Evolutionary conservation across 805 yeast genomes (phyloP), one percentile per base, ranked within the genome.

Genomic region (Pichia cephalocereana): DNA sequence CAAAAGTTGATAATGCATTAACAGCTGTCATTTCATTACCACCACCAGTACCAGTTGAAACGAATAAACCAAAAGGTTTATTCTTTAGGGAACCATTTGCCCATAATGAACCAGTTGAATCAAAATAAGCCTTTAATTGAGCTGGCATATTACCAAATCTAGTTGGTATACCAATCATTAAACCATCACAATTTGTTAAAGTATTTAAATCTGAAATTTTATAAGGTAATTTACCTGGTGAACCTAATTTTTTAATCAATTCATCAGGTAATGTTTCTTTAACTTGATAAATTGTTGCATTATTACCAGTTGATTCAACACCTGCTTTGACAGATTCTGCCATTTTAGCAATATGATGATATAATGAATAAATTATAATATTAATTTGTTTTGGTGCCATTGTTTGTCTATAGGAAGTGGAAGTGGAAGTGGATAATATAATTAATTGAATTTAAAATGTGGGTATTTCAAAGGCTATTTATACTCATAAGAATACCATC

Each of bases 151-250:
- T 77, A 67, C 96, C 96, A 63, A 69, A 88, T 68, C 96, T 80
- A 47, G 96, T 84, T 59, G 96, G 95, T 55, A 84, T 65, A 61
- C 96, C 96, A 57, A 88, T 85, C 54, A 89, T 54, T 70, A 84
- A 79, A 43, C 90, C 95, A 62, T 89, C 95, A 28, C 32, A 38
- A 50, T 75, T 68, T 27, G 66, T 64, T 56, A 87, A 71, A 4
- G 77, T 75, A 11, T 76, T 82, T 6, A 67, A 57, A 7, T 81
- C 71, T 36, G 86, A 86, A 49, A 76, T 63, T 48, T 88, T 88
- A 58, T 69, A 70, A 32, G 67, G 67, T 23, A 77, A 72, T 61
- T 78, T 79, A 14, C 74, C 62, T 38, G 88, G 82, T 19, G 93
- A 95, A 57, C 80, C 76, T 71, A 88, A 64, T 60, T 70, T 66